These are phyloP conservation scores for Malus hybrid DNA, from an alignment of 331 rosid genomes.

Conservation along the genomic window DNA sequence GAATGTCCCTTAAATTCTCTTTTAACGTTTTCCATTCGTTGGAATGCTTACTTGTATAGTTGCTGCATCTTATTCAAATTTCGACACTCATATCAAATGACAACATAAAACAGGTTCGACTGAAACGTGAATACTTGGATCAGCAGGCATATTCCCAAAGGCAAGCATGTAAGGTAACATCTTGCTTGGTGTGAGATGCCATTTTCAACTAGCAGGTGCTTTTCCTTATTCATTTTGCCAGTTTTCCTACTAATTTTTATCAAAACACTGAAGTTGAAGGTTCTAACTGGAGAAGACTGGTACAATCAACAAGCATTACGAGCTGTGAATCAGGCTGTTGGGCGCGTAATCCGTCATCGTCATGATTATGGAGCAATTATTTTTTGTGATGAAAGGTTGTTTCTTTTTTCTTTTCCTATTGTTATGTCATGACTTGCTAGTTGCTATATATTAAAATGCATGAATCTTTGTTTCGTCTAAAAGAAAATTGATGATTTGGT, in stretches of 20 bases:
- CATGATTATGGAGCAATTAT: conserved; percentile 96
- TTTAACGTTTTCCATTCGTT: neutral
- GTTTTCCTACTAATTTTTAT: conserved; percentile 1
- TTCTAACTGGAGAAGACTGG: conserved; percentile 90
- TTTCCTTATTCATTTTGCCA: neutral
- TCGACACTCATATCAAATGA: conserved; percentile 19
- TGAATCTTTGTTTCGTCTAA: neutral
- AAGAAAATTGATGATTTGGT: neutral
- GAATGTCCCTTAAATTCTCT: neutral
- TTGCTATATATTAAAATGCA: neutral
- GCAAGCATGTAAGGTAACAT: conserved; percentile 44
- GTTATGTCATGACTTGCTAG: neutral
- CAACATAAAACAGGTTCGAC: conserved; percentile 57
- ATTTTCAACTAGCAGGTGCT: neutral
- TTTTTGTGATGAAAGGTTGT: conserved; percentile 85
- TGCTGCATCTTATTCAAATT: conserved; percentile 3
- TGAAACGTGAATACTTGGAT: conserved; percentile 88
- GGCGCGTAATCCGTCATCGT: conserved; percentile 97
- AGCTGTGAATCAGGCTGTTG: conserved; percentile 97
- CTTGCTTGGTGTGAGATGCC: conserved; percentile 15
- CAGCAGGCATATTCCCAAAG: conserved; percentile 44
- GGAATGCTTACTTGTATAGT: conserved; percentile 6
- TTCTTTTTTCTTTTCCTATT: conserved; percentile 8
- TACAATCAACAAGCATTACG: conserved; percentile 92
- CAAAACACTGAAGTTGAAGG: conserved; percentile 25